Base-by-base conservation (phyloP, 2,329 filamentous ascomycete species). In the Kalmusia sp. region DNA sequence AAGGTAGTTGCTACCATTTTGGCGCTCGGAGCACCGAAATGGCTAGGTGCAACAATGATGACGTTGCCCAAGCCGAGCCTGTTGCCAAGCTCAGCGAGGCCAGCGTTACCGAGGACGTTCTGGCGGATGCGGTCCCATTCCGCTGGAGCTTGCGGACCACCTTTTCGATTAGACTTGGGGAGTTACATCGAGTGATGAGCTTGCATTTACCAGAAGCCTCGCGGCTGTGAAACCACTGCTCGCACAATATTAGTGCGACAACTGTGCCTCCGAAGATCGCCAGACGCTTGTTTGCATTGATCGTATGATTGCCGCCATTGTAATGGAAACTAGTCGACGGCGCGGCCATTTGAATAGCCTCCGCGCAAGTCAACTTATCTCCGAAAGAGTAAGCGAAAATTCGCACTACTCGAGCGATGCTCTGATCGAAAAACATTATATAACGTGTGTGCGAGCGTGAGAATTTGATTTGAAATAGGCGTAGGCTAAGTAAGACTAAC, bases 321-420 rank as follows among this genome's bases (percentile, higher is more conserved):
- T 49, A 2, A 3, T 37, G 4, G 8, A 43, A 8, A 15, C 9
- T 4, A 3, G 49, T 14, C 3, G 15, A 4, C 2, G 55, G 54
- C 4, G 39, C 50, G 2, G 49, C 51, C 55, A 59, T 63, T 28
- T 63, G 58, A 1, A 59, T 9, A 7, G 57, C 54, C 19, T 65
- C 59, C 0, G 43, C 55, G 14, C 48, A 45, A 12, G 59, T 45
- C 3, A 46, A 21, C 33, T 59, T 61, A 15, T 60, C 24, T 25
- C 27, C 28, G 24, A 63, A 65, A 2, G 6, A 27, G 25, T 62
- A 41, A 3, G 30, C 35, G 8, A 58, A 21, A 2, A 60, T 51
- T 3, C 24, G 7, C 40, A 60, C 56, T 7, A 56, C 30, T 11
- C 51, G 31, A n/a, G 49, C 38, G 21, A 57, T 52, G 21, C 48